Conservation (phyloP, 306 rosid genomes). For the Sicyos edulis region DNA sequence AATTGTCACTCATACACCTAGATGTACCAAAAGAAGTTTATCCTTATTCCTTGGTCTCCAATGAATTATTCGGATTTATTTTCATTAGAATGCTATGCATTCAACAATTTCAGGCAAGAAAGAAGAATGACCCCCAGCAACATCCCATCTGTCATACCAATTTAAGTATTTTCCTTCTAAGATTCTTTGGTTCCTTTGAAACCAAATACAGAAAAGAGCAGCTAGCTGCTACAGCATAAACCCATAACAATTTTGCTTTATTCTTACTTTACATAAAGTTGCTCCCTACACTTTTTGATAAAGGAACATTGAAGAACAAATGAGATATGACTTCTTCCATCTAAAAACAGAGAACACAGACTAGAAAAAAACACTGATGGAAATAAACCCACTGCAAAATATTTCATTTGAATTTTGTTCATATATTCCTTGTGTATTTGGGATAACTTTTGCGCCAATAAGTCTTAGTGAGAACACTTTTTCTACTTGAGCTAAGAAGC, state of each 20-base stretch:
- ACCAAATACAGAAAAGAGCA: neutral
- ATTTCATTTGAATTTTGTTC: neutral
- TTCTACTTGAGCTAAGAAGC: neutral
- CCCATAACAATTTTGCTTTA: neutral
- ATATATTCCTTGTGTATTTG: neutral
- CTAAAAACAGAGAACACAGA: neutral
- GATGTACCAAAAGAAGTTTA: neutral
- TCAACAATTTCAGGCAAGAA: neutral
- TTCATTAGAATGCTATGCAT: neutral
- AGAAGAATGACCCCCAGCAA: neutral
- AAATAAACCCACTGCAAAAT: neutral
- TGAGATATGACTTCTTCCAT: neutral
- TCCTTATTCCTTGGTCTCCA: neutral
- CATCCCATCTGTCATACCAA: neutral
- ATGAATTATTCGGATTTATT: neutral
- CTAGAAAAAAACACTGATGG: neutral
- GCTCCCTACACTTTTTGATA: neutral
- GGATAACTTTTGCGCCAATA: neutral
- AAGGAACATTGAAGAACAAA: neutral
- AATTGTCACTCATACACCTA: neutral
- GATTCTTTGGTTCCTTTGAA: conserved; percentile 2
- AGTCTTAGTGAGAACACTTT: neutral
- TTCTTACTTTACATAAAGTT: conserved; percentile 2
- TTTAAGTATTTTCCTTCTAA: conserved; percentile 3
- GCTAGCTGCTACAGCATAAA: neutral